Evolutionary conservation across 1,139 yeast genomes (phyloP).

Genomic region (Scheffersomyces titani): DNA sequence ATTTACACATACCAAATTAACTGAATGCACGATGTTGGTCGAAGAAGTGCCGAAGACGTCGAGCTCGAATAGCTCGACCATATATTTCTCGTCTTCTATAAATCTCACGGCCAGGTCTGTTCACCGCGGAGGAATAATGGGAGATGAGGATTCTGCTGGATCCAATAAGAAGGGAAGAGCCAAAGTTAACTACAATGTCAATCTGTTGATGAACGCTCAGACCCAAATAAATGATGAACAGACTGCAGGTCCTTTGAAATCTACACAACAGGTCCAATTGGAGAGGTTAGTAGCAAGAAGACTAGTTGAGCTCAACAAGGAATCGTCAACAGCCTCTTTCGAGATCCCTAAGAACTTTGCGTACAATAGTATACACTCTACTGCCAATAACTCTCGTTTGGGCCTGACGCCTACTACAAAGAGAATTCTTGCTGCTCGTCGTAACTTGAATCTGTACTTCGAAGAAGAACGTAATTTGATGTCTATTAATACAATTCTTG

Average conservation of each 20-base stretch:
- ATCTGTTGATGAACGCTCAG: constrained; percentile 47
- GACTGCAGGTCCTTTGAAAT: constrained; percentile 38
- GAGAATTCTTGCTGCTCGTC: constrained; percentile 43
- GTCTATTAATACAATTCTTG: constrained; percentile 42
- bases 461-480: constrained; percentile 50
- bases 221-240: constrained; percentile 34
- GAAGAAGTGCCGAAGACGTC: constrained; percentile 46
- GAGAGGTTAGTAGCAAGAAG: constrained; percentile 43
- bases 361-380: constrained; percentile 33
- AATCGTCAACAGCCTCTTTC: constrained; percentile 29
- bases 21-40: constrained; percentile 32
- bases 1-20: background rate
- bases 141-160: constrained; percentile 22
- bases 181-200: constrained; percentile 48
- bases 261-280: constrained; percentile 45
- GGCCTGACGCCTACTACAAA: constrained; percentile 52
- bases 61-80: constrained; percentile 35
- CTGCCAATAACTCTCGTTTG: constrained; percentile 28
- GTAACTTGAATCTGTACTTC: constrained; percentile 48
- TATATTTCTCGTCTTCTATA: constrained; percentile 47
- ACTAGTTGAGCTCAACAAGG: constrained; percentile 37
- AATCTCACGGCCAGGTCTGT: constrained; percentile 44
- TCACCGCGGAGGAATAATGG: constrained; percentile 13
- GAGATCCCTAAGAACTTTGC: constrained; percentile 47
- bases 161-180: constrained; percentile 30